Conservation (phyloP, 2,329 filamentous ascomycete genomes). For the Microsporum ferrugineum region DNA sequence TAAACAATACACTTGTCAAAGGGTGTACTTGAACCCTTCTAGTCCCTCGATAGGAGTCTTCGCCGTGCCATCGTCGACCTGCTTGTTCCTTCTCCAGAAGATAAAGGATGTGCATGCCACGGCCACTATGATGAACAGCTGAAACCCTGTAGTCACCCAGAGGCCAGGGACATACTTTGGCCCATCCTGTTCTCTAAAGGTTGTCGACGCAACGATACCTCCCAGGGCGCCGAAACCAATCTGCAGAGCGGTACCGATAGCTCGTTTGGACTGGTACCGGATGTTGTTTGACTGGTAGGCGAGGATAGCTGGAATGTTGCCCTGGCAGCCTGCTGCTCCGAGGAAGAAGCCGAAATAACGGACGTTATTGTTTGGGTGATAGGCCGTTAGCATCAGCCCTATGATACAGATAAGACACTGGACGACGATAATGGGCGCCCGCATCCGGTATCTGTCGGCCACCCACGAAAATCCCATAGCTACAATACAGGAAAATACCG, state of each 20-base stretch:
- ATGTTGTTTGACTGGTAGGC: conserved; percentile 27
- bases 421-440: conserved; percentile 19
- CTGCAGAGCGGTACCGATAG: conserved; percentile 60
- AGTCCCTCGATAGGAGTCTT: conserved; percentile 11
- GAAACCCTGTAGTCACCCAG: conserved; percentile 7
- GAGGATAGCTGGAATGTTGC: conserved; percentile 23
- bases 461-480: conserved; percentile 19
- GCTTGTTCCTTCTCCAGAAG: conserved; percentile 10
- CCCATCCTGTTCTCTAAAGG: conserved; percentile 43
- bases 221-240: conserved; percentile 63
- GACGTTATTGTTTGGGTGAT: conserved; percentile 15
- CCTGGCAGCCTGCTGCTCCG: conserved; percentile 20
- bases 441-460: conserved; percentile 21
- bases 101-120: conserved; percentile 1
- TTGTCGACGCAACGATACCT: conserved; percentile 57
- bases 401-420: conserved; percentile 19
- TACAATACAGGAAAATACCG: conserved; percentile 18
- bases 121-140: conserved; percentile 8
- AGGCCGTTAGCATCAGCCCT: conserved; percentile 22
- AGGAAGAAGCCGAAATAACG: conserved; percentile 24
- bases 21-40: conserved; percentile 12
- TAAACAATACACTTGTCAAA: conserved; percentile 1
- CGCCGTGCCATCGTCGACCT: conserved; percentile 8
- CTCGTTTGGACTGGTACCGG: conserved; percentile 65
- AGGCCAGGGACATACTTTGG: conserved; percentile 14